Evolutionary conservation across 257 asterid species (phyloP).

Genomic region (Craterostigma plantagineum): DNA sequence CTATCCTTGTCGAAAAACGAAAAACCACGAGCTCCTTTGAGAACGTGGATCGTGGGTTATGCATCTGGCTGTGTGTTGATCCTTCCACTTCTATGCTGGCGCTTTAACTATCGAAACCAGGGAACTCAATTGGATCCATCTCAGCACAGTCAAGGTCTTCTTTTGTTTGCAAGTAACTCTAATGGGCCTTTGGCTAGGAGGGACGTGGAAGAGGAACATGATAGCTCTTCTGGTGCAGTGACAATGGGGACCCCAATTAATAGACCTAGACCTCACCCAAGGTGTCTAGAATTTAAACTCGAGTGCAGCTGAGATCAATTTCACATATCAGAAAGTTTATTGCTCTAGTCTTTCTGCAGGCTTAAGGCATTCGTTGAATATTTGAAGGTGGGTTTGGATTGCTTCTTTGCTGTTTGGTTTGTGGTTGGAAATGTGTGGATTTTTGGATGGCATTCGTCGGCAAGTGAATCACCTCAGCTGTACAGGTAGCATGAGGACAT

Average conservation of each 20-base stretch:
- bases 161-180: conserved; percentile 18
- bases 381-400: conserved; percentile 89
- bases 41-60: conserved; percentile 74
- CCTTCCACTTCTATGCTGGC: conserved; percentile 88
- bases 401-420: conserved; percentile 97
- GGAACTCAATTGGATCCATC: conserved; percentile 49
- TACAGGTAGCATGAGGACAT: conserved; percentile 92
- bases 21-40: conserved; percentile 68
- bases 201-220: conserved; percentile 38
- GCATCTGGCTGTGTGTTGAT: conserved; percentile 72
- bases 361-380: conserved; percentile 56
- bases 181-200: conserved; percentile 28
- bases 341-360: conserved; percentile 43
- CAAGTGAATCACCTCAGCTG: conserved; percentile 70
- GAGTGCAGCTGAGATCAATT: neutral
- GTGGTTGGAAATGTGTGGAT: conserved; percentile 97
- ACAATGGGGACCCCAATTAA: conserved; percentile 28
- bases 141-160: conserved; percentile 28
- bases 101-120: conserved; percentile 54
- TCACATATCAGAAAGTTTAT: conserved; percentile 9
- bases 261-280: conserved; percentile 23
- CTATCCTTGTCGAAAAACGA: conserved; percentile 62
- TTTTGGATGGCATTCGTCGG: conserved; percentile 81
- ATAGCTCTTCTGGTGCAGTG: conserved; percentile 18
- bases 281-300: conserved; percentile 25